Base-by-base conservation (phyloP, 208 protist genomes). In the Leishmania lainsoni region DNA sequence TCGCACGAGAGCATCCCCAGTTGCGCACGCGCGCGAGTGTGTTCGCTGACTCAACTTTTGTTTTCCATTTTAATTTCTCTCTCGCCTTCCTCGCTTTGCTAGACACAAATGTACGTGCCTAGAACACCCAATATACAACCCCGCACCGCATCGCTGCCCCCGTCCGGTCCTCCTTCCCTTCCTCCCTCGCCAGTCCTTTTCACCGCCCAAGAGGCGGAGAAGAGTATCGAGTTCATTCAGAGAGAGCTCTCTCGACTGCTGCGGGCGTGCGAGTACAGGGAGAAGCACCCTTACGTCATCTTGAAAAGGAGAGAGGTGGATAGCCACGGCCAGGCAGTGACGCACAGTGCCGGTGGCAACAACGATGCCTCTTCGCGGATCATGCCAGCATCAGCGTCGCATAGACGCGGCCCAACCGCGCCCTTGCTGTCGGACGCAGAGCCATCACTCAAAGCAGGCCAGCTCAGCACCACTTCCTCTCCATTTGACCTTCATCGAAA, bases 181-280 rank as follows among this genome's bases (percentile, higher is more conserved):
- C 63, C 39, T 35, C 59, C 45, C 29, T n/a, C 26, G 8, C 9
- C 76, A 45, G 63, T 12, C 32, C 3, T 71, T 22, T 45, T 81
- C 5, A 76, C 82, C 5, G 77, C 78, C 8, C 76, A 81, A 48
- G 71, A 81, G 58, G 82, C 77, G 22, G 71, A 81, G 72, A 20
- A 75, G 0, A 83, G 84, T 52, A 79, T 92, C 29, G 83, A 89
- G 51, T 74, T 73, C 42, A 77, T 94, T 70, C 86, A 86, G 39
- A 51, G 75, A 16, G 83, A 87, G 70, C 85, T 94, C 39, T 56
- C 56, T 16, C 84, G 88, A 35, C 79, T 90, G 17, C 83, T 89
- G 63, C 80, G 81, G 51, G 88, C 82, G 16, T 85, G 91, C 48
- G 70, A 83, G 48, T 93, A 87, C 81, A 86, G 90, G 66, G 73